Evolutionary conservation across 305 asterid species (phyloP), one percentile per base, ranked within the genome.

Genomic region (Caryopteris hybrid): DNA sequence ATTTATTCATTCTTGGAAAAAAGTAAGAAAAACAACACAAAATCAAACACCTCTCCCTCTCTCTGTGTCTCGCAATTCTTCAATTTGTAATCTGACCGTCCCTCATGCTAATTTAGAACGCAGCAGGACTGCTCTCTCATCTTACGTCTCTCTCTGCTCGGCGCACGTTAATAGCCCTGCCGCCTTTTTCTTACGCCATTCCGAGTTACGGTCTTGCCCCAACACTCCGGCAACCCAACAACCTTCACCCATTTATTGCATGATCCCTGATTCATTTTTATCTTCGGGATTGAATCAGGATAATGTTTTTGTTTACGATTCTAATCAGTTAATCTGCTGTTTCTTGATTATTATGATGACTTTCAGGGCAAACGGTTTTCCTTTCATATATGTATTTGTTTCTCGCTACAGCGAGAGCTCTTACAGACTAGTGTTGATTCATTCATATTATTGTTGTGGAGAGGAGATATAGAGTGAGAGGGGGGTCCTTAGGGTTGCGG

Each of bases 51-150:
- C 29, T 7, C 11, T 10, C 34, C 17, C 25, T 67, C 63, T 59
- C 43, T 72, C 75, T 34, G n/a, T n/a, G n/a, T 25, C 69, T 51
- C 61, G 38, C 36, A 72, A 66, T 64, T 60, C 72, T 61, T 76
- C 55, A 68, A 72, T 68, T 74, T 68, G 72, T 42, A 77, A 62
- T 56, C 76, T 64, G 56, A 66, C 68, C 25, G 63, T 18, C 72
- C 67, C 45, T 70, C 74, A 42, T 63, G 61, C 76, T 74, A 70
- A 70, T n/a, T n/a, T n/a, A 74, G 73, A 69, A 69, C 76, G 76
- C 74, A 69, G 82, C 73, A 72, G 78, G 82, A 78, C 76, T 77
- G 68, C 73, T 73, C 73, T 72, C 77, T 76, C 64, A 46, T 72
- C 63, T 45, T 71, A 33, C 59, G 25, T 20, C 71, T 42, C 54